These are phyloP conservation scores for Macrophomina pseudophaseolina DNA, from an alignment of 2,329 filamentous ascomycete genomes.

Conservation along the genomic window DNA sequence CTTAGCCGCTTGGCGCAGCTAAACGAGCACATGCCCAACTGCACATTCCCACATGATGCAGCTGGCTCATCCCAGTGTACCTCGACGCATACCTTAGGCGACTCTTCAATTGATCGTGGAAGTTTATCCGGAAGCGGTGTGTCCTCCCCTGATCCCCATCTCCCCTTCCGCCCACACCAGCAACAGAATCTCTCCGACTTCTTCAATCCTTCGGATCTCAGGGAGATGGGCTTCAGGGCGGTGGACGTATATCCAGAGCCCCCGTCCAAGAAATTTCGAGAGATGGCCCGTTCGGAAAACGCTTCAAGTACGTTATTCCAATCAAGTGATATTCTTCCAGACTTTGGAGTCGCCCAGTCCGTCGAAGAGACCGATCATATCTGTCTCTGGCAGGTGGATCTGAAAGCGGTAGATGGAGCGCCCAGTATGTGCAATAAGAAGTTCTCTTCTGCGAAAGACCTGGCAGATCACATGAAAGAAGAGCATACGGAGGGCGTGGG, in stretches of 20 bases:
- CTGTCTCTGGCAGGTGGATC: slow-evolving; percentile 9
- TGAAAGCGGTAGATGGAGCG: neutral
- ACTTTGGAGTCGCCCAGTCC: slow-evolving; percentile 14
- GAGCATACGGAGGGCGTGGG: slow-evolving; percentile 19
- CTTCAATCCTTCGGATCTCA: neutral
- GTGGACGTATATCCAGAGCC: neutral
- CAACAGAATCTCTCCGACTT: slow-evolving; percentile 1
- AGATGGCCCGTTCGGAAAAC: neutral
- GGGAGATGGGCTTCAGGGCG: slow-evolving; percentile 3
- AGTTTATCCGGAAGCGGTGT: slow-evolving; percentile 12
- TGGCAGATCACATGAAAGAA: slow-evolving; percentile 27
- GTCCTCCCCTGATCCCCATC: slow-evolving; percentile 16
- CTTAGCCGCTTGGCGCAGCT: slow-evolving; percentile 16
- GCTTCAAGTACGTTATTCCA: neutral
- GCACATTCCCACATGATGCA: slow-evolving; percentile 4
- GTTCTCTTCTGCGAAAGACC: slow-evolving; percentile 18
- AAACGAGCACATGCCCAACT: slow-evolving; percentile 9
- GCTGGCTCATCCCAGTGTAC: slow-evolving; percentile 6
- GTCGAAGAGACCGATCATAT: slow-evolving; percentile 9
- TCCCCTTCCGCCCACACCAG: slow-evolving; percentile 9
- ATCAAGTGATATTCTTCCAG: neutral
- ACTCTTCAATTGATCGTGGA: slow-evolving; percentile 8
- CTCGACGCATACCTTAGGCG: slow-evolving; percentile 1
- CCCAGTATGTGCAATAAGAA: slow-evolving; percentile 24
- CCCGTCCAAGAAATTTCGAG: slow-evolving; percentile 1